These are phyloP conservation scores for Digitaria exilis DNA, from an alignment of 202 grass and related monocot genomes.

Conservation along the genomic window DNA sequence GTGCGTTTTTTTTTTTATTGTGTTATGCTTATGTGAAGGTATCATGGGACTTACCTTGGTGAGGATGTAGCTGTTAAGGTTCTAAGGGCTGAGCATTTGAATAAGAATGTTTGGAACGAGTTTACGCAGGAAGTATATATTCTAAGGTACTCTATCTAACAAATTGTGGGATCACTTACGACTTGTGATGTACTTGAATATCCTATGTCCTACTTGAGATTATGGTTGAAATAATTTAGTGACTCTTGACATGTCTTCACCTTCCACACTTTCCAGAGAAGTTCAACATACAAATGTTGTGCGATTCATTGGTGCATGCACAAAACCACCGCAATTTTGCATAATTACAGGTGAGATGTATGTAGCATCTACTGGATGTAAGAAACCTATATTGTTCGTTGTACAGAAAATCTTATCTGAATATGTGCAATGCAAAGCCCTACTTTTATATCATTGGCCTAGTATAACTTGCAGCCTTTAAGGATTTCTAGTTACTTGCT, in stretches of 20 bases:
- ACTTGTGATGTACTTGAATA: slow-evolving; percentile 31
- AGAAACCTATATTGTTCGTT: slow-evolving; percentile 6
- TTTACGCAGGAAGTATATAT: slow-evolving; percentile 97
- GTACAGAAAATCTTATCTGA: slow-evolving; percentile 5
- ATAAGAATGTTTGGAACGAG: slow-evolving; percentile 79
- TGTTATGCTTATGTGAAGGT: slow-evolving; percentile 62
- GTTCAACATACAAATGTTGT: slow-evolving; percentile 91
- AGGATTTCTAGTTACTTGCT: slow-evolving; percentile 29
- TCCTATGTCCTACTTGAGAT: neutral
- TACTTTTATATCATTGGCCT: neutral
- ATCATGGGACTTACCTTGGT: slow-evolving; percentile 75
- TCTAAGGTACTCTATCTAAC: slow-evolving; percentile 68
- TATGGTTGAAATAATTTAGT: slow-evolving; percentile 21
- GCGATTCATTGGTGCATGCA: slow-evolving; percentile 86
- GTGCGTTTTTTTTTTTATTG: slow-evolving; percentile 6
- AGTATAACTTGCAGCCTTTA: neutral
- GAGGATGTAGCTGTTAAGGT: slow-evolving; percentile 95
- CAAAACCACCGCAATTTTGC: slow-evolving; percentile 77
- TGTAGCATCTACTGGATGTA: slow-evolving; percentile 26
- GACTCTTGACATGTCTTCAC: slow-evolving; percentile 16
- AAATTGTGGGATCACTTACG: slow-evolving; percentile 31
- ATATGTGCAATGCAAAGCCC: neutral
- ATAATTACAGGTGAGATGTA: slow-evolving; percentile 85
- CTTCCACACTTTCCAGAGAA: slow-evolving; percentile 62
- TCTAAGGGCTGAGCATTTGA: slow-evolving; percentile 87